A percentile compares a stretch with the other conserved stretches of the same genome.
These are phyloP conservation scores for Tulasnella sp. DNA, from an alignment of 768 basidiomycete genomes.

Conservation along the genomic window DNA sequence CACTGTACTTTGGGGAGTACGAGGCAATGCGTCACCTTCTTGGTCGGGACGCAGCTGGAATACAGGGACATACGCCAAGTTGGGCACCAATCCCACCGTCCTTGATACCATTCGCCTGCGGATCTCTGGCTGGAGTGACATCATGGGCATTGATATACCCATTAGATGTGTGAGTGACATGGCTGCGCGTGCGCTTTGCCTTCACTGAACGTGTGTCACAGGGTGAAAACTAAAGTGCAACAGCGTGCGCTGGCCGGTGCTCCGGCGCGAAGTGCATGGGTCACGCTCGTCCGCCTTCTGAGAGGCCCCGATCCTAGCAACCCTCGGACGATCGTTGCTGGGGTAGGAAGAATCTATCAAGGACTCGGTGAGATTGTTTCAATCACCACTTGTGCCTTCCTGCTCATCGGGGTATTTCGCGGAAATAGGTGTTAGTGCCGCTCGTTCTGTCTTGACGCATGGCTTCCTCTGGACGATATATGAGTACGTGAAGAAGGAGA, in stretches of 20 bases:
- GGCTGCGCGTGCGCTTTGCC: slow-evolving; percentile 7
- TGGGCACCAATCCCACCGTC: slow-evolving; percentile 78
- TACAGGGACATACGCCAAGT: slow-evolving; percentile 69
- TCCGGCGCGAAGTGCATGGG: slow-evolving; percentile 54
- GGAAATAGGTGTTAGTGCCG: slow-evolving; percentile 57
- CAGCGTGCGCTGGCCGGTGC: slow-evolving; percentile 80
- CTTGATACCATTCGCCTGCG: slow-evolving; percentile 82
- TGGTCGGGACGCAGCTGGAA: slow-evolving; percentile 64
- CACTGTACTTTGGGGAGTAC: slow-evolving; percentile 88
- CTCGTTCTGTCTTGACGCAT: slow-evolving; percentile 86
- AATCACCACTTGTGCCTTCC: background rate
- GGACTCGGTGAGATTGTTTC: slow-evolving; percentile 50
- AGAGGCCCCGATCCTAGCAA: slow-evolving; percentile 73
- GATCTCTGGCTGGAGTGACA: slow-evolving; percentile 75
- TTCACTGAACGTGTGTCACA: slow-evolving; percentile 25
- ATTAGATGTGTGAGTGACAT: slow-evolving; percentile 64
- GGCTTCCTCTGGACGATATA: slow-evolving; percentile 91
- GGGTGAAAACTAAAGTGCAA: slow-evolving; percentile 93
- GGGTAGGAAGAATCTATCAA: slow-evolving; percentile 78
- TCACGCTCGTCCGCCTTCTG: slow-evolving; percentile 68
- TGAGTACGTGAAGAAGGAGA: slow-evolving; percentile 36
- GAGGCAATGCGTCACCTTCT: slow-evolving; percentile 82
- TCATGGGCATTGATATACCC: slow-evolving; percentile 83
- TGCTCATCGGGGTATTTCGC: background rate
- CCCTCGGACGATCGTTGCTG: slow-evolving; percentile 54